Evolutionary conservation across 352 stramenopile genomes (phyloP).

Genomic region (Phytophthora tubulina): DNA sequence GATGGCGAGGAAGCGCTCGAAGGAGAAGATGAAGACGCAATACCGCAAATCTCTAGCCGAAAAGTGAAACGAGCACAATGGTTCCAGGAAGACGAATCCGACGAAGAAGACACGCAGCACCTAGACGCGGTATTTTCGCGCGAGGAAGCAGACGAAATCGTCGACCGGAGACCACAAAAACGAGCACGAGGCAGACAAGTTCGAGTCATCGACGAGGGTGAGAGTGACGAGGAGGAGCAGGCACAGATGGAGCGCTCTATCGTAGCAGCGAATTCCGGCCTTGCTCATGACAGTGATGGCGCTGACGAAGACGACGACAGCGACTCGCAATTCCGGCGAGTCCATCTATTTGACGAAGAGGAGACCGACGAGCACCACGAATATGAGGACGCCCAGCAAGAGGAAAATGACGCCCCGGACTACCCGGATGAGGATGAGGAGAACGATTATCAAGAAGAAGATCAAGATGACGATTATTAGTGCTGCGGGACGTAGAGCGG

Average conservation of each 20-base stretch:
- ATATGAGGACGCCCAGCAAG: slow-evolving; percentile 25
- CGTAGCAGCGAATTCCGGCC: neutral
- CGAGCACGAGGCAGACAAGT: slow-evolving; percentile 30
- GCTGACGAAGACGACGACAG: slow-evolving; percentile 14
- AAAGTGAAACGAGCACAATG: slow-evolving; percentile 39
- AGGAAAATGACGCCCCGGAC: slow-evolving; percentile 30
- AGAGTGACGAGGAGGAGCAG: slow-evolving; percentile 49
- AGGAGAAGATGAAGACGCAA: slow-evolving; percentile 28
- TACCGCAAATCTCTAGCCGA: neutral
- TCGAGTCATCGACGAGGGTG: slow-evolving; percentile 45
- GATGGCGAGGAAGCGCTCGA: slow-evolving; percentile 22
- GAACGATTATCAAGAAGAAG: slow-evolving; percentile 25
- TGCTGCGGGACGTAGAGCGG: neutral
- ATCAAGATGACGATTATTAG: slow-evolving; percentile 22
- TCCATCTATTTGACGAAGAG: slow-evolving; percentile 39
- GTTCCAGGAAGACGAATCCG: slow-evolving; percentile 41
- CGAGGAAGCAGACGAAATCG: slow-evolving; percentile 3
- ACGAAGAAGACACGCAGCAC: slow-evolving; percentile 32
- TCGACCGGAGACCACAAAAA: slow-evolving; percentile 25
- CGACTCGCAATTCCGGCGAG: slow-evolving; percentile 24
- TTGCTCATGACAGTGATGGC: slow-evolving; percentile 19
- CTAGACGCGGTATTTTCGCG: slow-evolving; percentile 4
- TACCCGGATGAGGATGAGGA: slow-evolving; percentile 38
- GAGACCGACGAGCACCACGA: slow-evolving; percentile 28
- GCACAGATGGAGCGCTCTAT: slow-evolving; percentile 38